Base-by-base conservation (phyloP, 140 eudicot genomes). In the Flaveria floridana region DNA sequence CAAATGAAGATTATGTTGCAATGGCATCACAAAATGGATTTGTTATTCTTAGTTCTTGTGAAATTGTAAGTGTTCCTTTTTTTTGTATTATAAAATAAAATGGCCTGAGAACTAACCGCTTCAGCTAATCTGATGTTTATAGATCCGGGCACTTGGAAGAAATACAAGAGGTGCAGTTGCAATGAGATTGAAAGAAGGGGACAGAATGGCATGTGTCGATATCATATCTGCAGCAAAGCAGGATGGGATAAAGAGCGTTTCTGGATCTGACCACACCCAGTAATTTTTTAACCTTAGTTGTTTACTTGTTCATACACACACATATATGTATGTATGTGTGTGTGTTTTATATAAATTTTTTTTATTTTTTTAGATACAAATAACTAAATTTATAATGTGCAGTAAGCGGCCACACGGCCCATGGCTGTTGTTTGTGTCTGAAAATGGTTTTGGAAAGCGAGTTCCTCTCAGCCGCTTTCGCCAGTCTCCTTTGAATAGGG, bases 1-100 rank as follows among this genome's bases (percentile, higher is more conserved):
- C 95, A 34, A 90, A 94, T 78, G 89, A 85, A 79, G 97, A 94
- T 70, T 81, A 81, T 84, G 91, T 94, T 70, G 99, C 97, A 65
- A 94, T 94, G 97, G 99, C 99, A 75, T 94, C 99, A 56, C 95
- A 90, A 69, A 90, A 90, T 42, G 99, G 99, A 65, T 73, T 85
- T 84, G 96, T 90, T 78, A 87, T 91, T 68, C 82, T 94, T 79
- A 85, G 87, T 67, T 85, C 94, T 44, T 88, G 99, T 80, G 96
- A 81, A 30, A 85, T 52, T 50, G 99, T 94, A 85, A 84, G 96
- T 81, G 68, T 14, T 71, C 26, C 19, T 70, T 62, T n/a, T 16
- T 53, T 37, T 42, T 15, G 58, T 62, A 48, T 48, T 18, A 52
- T 50, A 28, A 25, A 67, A 41, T 4, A 30, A 44, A 71, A 64